phyloP scores from a whole-genome alignment of 768 basidiomycete genomes.

The Calocybe cyanea region DNA sequence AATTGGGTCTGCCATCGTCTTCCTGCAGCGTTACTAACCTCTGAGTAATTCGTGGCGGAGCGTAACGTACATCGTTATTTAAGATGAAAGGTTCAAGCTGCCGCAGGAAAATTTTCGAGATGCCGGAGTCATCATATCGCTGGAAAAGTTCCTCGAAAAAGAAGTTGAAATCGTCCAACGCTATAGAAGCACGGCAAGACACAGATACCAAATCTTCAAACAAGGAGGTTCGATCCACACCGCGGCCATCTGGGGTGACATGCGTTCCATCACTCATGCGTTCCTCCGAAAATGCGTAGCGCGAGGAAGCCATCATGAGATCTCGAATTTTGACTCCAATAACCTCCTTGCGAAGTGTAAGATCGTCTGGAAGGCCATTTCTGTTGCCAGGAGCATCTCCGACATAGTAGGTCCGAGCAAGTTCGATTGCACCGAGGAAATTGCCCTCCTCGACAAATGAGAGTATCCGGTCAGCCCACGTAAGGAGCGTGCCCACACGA shows the following conservation, averaged over 20 bases:
- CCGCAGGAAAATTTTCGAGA: slow-evolving; percentile 76
- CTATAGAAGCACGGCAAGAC: slow-evolving; percentile 75
- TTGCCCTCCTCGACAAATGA: slow-evolving; percentile 80
- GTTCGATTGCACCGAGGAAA: slow-evolving; percentile 86
- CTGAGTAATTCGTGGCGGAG: slow-evolving; percentile 89
- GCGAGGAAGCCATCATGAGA: slow-evolving; percentile 83
- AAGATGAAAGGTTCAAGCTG: slow-evolving; percentile 84
- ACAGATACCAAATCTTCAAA: slow-evolving; percentile 85
- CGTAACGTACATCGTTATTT: slow-evolving; percentile 60
- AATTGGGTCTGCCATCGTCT: slow-evolving; percentile 61
- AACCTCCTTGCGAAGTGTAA: slow-evolving; percentile 50
- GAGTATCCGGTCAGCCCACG: slow-evolving; percentile 94
- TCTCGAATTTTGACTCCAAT: slow-evolving; percentile 76
- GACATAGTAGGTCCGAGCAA: slow-evolving; percentile 77
- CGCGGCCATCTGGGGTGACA: slow-evolving; percentile 73
- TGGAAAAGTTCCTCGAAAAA: slow-evolving; percentile 94
- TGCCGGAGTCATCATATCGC: slow-evolving; percentile 79
- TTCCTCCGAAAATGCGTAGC: slow-evolving; percentile 92
- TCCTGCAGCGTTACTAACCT: slow-evolving; percentile 77
- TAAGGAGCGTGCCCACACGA: slow-evolving; percentile 79
- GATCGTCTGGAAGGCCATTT: slow-evolving; percentile 77
- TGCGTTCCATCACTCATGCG: slow-evolving; percentile 91
- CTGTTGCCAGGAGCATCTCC: slow-evolving; percentile 80
- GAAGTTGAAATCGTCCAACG: slow-evolving; percentile 78
- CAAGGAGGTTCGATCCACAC: slow-evolving; percentile 86